Evolutionary conservation across 495 filamentous ascomycete genomes (phyloP).

Genomic region (Bacidia rubella): DNA sequence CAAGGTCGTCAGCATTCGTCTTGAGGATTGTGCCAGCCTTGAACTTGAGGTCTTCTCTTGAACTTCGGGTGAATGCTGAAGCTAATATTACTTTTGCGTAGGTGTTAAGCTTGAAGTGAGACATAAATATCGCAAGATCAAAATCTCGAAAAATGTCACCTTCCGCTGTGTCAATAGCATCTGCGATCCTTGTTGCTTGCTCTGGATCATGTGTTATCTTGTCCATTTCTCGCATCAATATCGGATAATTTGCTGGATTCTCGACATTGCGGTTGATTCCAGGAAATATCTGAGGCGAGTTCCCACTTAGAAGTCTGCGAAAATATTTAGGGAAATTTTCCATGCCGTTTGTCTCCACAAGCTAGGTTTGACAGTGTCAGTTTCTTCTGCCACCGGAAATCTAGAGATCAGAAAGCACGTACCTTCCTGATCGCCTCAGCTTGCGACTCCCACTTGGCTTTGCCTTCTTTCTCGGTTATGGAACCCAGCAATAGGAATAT

Average conservation of each 20-base stretch:
- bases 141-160: slow-evolving; percentile 91
- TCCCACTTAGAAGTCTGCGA: slow-evolving; percentile 69
- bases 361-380: slow-evolving; percentile 31
- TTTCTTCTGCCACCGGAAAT: slow-evolving; percentile 68
- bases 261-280: slow-evolving; percentile 53
- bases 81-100: slow-evolving; percentile 79
- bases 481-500: slow-evolving; percentile 86
- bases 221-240: slow-evolving; percentile 72
- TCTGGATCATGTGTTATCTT: slow-evolving; percentile 67
- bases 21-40: slow-evolving; percentile 82
- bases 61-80: slow-evolving; percentile 69
- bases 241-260: slow-evolving; percentile 62
- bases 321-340: slow-evolving; percentile 91
- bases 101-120: slow-evolving; percentile 84
- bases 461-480: slow-evolving; percentile 80
- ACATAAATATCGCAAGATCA: slow-evolving; percentile 80
- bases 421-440: slow-evolving; percentile 86
- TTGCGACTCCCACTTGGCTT: slow-evolving; percentile 87
- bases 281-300: slow-evolving; percentile 77
- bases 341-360: slow-evolving; percentile 93
- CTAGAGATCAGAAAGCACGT: slow-evolving; percentile 18
- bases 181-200: slow-evolving; percentile 80
- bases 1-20: slow-evolving; percentile 58
- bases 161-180: slow-evolving; percentile 74
- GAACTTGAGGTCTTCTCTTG: slow-evolving; percentile 64